A percentile compares a stretch with the other conserved stretches of the same genome.
These are phyloP conservation scores for Aspergillus luchuensis DNA, from an alignment of 2,329 filamentous ascomycete genomes.

Conservation along the genomic window DNA sequence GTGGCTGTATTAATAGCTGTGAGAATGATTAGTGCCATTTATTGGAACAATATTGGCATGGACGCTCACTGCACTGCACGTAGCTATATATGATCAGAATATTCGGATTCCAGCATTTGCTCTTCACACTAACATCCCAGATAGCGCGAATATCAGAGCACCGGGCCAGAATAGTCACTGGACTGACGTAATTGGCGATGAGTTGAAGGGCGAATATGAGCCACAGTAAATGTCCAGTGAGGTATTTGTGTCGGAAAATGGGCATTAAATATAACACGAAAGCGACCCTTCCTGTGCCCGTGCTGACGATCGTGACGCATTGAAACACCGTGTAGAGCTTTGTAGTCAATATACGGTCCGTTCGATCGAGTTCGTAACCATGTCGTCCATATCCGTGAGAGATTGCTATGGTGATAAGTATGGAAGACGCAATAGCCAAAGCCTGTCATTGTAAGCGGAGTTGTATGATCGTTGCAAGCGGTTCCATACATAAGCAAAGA, in stretches of 20 bases:
- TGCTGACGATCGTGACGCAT: neutral
- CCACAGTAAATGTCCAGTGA: neutral
- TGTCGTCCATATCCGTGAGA: neutral
- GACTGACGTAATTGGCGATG: conserved; percentile 23
- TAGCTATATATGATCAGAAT: conserved; percentile 33
- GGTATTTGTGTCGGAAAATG: conserved; percentile 3
- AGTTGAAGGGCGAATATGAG: conserved; percentile 17
- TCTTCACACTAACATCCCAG: conserved; percentile 23
- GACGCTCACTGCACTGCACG: conserved; percentile 28
- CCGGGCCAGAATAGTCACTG: conserved; percentile 29
- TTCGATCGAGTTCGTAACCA: neutral
- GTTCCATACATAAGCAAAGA: conserved; percentile 10
- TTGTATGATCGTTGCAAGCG: too few relatives aligned
- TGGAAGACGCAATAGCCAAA: neutral
- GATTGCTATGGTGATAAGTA: neutral
- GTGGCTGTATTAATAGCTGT: conserved; percentile 29
- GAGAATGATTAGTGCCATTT: too few relatives aligned
- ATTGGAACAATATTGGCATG: too few relatives aligned
- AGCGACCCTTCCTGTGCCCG: neutral
- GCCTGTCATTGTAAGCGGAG: neutral
- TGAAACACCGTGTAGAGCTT: neutral
- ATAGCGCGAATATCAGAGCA: conserved; percentile 26
- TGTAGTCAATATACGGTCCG: neutral
- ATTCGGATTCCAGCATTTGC: conserved; percentile 23
- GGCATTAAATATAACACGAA: conserved; percentile 9